Evolutionary conservation across 1,284 basidiomycete species (phyloP).

Genomic region (Ganoderma lingzhi): DNA sequence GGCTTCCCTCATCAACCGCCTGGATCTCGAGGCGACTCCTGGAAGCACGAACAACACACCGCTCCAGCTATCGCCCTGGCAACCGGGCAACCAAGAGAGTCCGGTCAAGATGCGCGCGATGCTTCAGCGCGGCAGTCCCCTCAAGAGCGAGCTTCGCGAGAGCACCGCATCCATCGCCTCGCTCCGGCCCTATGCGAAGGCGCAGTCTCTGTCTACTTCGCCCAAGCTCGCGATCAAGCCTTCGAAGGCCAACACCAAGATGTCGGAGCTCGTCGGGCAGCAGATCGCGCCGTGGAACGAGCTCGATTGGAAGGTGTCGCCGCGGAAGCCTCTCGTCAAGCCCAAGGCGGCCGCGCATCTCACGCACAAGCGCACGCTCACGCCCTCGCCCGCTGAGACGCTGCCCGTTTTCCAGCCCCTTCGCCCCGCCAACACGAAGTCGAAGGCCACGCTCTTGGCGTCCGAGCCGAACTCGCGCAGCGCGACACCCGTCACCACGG

Average conservation of each 20-base stretch:
- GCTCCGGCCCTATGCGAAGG: constrained; percentile 66
- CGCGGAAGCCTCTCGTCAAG: constrained; percentile 45
- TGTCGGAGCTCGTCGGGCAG: constrained; percentile 52
- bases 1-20: constrained; percentile 74
- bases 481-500: constrained; percentile 20
- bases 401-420: constrained; percentile 67
- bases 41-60: constrained; percentile 57
- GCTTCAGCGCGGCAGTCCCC: constrained; percentile 32
- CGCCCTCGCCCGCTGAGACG: constrained; percentile 60
- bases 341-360: constrained; percentile 40
- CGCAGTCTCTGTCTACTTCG: constrained; percentile 41
- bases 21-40: constrained; percentile 80
- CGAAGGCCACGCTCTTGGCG: constrained; percentile 34
- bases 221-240: constrained; percentile 15
- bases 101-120: constrained; percentile 46
- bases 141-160: constrained; percentile 41
- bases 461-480: constrained; percentile 25
- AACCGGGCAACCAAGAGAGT: constrained; percentile 41
- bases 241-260: constrained; percentile 23
- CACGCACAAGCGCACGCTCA: constrained; percentile 60
- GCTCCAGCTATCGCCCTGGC: constrained; percentile 39
- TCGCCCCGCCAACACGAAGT: constrained; percentile 51
- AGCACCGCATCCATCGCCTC: constrained; percentile 61
- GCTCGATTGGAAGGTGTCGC: constrained; percentile 57
- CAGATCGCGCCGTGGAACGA: constrained; percentile 72